phyloP scores from a whole-genome alignment of 108 stramenopile species.

The Pseudonitzschia delicatissima region DNA sequence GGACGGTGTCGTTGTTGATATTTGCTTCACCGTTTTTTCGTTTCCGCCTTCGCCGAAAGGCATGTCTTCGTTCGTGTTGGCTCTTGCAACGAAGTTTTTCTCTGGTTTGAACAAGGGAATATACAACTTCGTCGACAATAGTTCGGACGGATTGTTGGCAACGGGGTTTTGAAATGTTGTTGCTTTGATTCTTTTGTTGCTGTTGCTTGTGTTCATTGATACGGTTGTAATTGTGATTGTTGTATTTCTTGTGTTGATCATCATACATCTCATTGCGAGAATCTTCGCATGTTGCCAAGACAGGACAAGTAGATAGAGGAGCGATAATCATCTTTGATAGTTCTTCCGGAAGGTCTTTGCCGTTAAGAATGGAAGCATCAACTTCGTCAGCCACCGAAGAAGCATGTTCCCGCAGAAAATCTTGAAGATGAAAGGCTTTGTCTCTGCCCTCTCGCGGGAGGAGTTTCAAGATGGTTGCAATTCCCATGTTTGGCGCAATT shows the following conservation, averaged over 20 bases:
- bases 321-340: neutral
- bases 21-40: neutral
- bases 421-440: conserved; percentile 3
- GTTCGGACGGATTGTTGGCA: conserved; percentile 31
- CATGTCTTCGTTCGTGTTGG: neutral
- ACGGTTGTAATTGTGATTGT: neutral
- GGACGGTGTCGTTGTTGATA: neutral
- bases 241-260: neutral
- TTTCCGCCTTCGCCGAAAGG: neutral
- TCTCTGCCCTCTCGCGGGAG: neutral
- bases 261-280: neutral
- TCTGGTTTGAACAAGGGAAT: conserved; percentile 40
- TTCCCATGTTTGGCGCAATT: neutral
- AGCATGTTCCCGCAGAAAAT: conserved; percentile 9
- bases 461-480: neutral
- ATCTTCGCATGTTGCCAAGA: no score
- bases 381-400: neutral
- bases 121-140: conserved; percentile 51
- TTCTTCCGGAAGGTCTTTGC: neutral
- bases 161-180: neutral
- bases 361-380: neutral
- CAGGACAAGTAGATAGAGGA: neutral
- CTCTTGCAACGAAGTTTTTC: conserved; percentile 8
- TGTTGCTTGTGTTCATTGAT: neutral
- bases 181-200: neutral